A percentile compares a stretch with the other conserved stretches of the same genome.
phyloP scores from a whole-genome alignment of 331 rosid genomes.

The Malus hybrid region DNA sequence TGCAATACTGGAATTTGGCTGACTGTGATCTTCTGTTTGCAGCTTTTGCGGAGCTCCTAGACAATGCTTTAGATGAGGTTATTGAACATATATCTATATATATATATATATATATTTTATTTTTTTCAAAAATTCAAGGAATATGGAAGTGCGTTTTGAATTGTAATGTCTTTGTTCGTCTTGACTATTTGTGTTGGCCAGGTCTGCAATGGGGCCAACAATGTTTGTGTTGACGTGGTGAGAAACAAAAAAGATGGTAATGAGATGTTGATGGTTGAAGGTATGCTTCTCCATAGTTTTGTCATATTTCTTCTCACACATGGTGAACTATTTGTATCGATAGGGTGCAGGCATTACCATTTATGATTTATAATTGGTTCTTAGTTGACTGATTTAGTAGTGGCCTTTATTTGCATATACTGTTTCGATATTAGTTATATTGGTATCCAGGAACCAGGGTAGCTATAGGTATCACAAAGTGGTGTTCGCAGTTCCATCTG shows the following conservation, averaged over 20 bases:
- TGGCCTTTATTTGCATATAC: background rate
- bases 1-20: background rate
- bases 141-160: background rate
- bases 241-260: conserved; percentile 11
- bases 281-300: conserved; percentile 1
- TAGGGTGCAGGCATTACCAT: background rate
- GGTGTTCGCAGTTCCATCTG: background rate
- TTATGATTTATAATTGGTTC: background rate
- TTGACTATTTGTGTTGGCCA: background rate
- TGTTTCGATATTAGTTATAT: background rate
- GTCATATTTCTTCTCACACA: background rate
- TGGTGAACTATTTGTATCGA: background rate
- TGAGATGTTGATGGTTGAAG: conserved; percentile 28
- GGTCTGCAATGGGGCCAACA: conserved; percentile 31
- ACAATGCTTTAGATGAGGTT: conserved; percentile 37
- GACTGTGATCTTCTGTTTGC: background rate
- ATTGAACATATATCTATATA: background rate
- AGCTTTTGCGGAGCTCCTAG: conserved; percentile 42
- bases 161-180: background rate
- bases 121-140: background rate
- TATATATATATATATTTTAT: too few relatives aligned
- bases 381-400: background rate
- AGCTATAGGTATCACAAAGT: background rate
- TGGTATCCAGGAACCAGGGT: background rate
- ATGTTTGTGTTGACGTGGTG: conserved; percentile 20